A percentile compares a stretch with the other conserved stretches of the same genome.
Conservation (phyloP, 164 flowering plant species). For the Chimonanthus praecox region DNA sequence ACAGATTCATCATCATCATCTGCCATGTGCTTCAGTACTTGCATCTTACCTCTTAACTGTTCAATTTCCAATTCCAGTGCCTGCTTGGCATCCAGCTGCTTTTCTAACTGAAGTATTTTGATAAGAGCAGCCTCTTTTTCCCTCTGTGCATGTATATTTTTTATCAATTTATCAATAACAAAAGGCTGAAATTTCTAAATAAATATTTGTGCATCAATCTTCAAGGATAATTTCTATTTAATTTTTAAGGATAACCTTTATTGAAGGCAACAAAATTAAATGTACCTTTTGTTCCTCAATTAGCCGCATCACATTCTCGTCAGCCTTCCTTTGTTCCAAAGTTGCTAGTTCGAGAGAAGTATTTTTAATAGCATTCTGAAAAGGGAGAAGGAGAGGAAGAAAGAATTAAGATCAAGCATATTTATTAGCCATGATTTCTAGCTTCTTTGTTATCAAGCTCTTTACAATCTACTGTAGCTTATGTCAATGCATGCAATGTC, state of each 20-base stretch:
- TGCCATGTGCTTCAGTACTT: conserved; percentile 56
- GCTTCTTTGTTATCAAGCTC: background rate
- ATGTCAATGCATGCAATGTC: background rate
- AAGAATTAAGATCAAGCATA: background rate
- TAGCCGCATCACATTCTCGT: conserved; percentile 50
- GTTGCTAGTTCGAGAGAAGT: conserved; percentile 41
- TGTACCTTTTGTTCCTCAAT: conserved; percentile 69
- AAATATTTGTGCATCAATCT: background rate
- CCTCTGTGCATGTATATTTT: conserved; percentile 25
- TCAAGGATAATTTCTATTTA: background rate
- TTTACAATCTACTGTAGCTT: background rate
- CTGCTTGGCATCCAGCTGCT: conserved; percentile 66
- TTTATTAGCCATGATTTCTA: background rate
- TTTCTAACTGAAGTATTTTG: conserved; percentile 46
- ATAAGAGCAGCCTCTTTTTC: conserved; percentile 50
- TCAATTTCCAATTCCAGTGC: conserved; percentile 69
- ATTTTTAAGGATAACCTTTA: background rate
- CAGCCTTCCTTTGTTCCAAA: conserved; percentile 57
- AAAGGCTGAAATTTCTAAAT: background rate
- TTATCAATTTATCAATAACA: background rate
- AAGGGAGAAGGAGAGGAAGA: background rate
- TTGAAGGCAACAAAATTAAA: conserved; percentile 1
- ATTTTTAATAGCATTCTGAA: conserved; percentile 43
- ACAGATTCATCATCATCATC: conserved; percentile 39
- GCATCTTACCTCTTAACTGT: conserved; percentile 52